phyloP scores from a whole-genome alignment of 2,329 filamentous ascomycete genomes.

The Scedosporium aurantiacum region DNA sequence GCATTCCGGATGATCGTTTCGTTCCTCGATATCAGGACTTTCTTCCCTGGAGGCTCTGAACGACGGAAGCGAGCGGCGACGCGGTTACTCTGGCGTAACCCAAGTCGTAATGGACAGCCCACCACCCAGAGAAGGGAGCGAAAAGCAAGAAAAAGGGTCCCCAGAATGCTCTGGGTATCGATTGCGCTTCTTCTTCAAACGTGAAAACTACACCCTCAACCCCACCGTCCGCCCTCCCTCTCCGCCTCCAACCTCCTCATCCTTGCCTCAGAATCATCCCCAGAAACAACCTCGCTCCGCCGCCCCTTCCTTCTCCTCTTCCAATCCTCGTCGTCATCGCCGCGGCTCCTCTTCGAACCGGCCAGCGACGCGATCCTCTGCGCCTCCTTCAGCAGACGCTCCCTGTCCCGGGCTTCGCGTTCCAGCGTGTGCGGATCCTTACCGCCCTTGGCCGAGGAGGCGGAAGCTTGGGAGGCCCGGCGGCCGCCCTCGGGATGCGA shows the following conservation, averaged over 20 bases:
- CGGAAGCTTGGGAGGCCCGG: constrained; percentile 24
- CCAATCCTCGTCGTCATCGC: constrained; percentile 19
- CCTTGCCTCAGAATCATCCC: constrained; percentile 40
- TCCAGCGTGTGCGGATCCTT: constrained; percentile 59
- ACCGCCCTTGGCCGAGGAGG: constrained; percentile 9
- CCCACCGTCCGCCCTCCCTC: constrained; percentile 43
- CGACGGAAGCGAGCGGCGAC: no score
- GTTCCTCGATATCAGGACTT: no score
- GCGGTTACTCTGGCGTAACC: background rate
- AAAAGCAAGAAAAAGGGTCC: background rate
- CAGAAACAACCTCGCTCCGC: constrained; percentile 34
- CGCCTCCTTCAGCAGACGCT: constrained; percentile 57
- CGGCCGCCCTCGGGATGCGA: constrained; percentile 15
- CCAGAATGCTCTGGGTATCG: background rate
- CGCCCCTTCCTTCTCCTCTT: constrained; percentile 29
- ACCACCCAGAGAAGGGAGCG: background rate
- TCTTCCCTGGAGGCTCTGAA: no score
- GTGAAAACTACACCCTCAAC: constrained; percentile 13
- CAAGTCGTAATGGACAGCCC: background rate
- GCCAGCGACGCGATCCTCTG: constrained; percentile 49
- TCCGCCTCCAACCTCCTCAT: constrained; percentile 48
- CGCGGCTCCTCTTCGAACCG: constrained; percentile 39
- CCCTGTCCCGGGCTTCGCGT: constrained; percentile 54
- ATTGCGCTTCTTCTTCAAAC: background rate
- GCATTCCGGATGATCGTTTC: no score